Base-by-base conservation (phyloP, 2,329 filamentous ascomycete species). In the Mycosphaerella sp. region DNA sequence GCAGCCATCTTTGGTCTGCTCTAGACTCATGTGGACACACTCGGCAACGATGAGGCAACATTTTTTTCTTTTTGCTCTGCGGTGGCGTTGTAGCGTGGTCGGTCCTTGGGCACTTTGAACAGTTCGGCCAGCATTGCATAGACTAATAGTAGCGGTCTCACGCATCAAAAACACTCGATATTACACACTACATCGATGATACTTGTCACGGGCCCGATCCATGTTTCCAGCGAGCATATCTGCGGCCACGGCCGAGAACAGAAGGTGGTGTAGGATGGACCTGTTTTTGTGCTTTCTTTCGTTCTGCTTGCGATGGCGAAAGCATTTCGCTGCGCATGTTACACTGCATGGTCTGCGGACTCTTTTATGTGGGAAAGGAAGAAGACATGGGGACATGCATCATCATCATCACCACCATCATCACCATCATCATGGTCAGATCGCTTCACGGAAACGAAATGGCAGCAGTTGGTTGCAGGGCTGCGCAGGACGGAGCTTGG, bases 1-100 rank as follows among this genome's bases (percentile, higher is more conserved):
- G 74, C 75, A 54, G 73, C 74, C 63, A 67, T 77, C 62, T 71
- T 78, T 58, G 72, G 70, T 59, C 64, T 74, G 60, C 67, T 77
- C 56, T 77, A 72, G 74, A 45, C 56, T 17, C 14, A 17, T 17
- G 48, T 47, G 45, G 31, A 31, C n/a, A 41, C 17, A 44, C 43
- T 45, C 29, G 36, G 4, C 52, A 44, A 43, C 48, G 46, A 39
- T 34, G 48, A 59, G 51, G 46, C 51, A 53, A 60, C 50, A 59
- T 51, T 60, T 59, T 56, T 53, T 51, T 54, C 51, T 60, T 59
- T 56, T 46, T 53, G 53, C 56, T 62, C 54, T 51, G 56, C 55
- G 54, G 54, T 49, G 59, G 56, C 55, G 58, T 62, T 52, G 41
- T 56, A 51, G 54, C 50, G 53, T 52, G 51, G 51, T 49, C 48